phyloP scores from a whole-genome alignment of 768 basidiomycete genomes.

The Gymnopilus dilepis region DNA sequence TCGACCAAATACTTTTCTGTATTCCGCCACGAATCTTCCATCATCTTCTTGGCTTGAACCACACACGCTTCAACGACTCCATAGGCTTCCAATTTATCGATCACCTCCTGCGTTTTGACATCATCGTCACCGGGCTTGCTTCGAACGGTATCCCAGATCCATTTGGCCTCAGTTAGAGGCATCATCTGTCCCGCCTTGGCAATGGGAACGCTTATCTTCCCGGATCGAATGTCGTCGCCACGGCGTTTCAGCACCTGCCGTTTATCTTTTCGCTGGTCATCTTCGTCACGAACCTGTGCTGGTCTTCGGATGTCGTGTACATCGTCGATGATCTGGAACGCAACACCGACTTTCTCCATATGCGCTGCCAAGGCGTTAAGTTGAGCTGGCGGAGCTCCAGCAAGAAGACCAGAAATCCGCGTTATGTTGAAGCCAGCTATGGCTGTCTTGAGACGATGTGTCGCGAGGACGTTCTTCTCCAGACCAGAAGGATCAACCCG shows the following conservation, averaged over 20 bases:
- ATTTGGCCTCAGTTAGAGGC: neutral
- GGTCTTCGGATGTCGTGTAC: neutral
- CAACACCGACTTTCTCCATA: neutral
- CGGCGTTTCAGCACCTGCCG: neutral
- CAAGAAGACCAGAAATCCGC: neutral
- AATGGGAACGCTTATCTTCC: neutral
- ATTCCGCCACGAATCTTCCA: neutral
- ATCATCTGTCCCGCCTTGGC: neutral
- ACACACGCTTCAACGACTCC: neutral
- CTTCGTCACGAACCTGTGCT: neutral
- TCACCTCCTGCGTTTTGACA: neutral
- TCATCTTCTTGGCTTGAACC: neutral
- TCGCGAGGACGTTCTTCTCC: neutral
- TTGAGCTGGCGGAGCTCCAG: neutral
- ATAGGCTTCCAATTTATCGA: neutral
- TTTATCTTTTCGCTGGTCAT: too few species aligned
- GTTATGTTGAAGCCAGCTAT: neutral
- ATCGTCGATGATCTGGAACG: neutral
- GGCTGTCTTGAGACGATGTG: neutral
- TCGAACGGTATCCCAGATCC: neutral
- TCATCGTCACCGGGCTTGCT: neutral
- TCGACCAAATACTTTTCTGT: too few species aligned
- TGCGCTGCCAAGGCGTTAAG: neutral
- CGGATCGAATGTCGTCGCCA: neutral
- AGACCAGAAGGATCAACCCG: neutral